Conservation (phyloP, 2,329 filamentous ascomycete species). For the Coniochaeta ligniaria region DNA sequence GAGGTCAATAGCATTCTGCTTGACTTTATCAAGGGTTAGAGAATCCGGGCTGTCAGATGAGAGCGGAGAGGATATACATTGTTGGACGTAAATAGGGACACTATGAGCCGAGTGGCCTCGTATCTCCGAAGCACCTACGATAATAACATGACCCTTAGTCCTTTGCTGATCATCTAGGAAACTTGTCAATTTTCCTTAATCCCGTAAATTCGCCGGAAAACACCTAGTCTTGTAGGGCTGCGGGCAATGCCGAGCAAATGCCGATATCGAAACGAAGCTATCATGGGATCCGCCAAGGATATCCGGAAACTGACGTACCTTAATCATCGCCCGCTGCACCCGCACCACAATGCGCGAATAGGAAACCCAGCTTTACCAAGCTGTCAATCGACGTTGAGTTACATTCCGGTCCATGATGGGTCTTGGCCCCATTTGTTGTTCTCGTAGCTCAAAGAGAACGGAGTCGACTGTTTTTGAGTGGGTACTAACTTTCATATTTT, state of each 20-base stretch:
- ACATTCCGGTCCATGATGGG: not conserved
- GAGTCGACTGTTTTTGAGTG: no score
- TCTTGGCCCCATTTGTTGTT: not conserved
- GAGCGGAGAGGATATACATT: not conserved
- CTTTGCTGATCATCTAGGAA: no score
- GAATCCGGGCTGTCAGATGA: not conserved
- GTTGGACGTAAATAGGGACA: not conserved
- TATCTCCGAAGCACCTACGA: no score
- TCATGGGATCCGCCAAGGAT: not conserved
- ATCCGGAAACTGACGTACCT: not conserved
- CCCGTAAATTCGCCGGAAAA: not conserved
- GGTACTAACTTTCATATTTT: no score
- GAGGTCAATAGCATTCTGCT: constrained; percentile 28
- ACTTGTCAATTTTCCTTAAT: no score
- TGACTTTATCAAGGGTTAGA: constrained; percentile 17
- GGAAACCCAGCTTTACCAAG: not conserved
- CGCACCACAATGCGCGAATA: not conserved
- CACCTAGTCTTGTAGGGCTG: no score
- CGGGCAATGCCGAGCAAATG: not conserved
- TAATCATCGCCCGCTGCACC: not conserved
- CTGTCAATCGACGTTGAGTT: not conserved
- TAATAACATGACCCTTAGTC: no score
- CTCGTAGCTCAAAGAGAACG: not conserved
- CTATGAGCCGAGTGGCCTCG: no score
- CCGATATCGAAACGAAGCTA: not conserved